phyloP scores from a whole-genome alignment of 164 flowering plant genomes.

The Magnolia changhungtana region DNA sequence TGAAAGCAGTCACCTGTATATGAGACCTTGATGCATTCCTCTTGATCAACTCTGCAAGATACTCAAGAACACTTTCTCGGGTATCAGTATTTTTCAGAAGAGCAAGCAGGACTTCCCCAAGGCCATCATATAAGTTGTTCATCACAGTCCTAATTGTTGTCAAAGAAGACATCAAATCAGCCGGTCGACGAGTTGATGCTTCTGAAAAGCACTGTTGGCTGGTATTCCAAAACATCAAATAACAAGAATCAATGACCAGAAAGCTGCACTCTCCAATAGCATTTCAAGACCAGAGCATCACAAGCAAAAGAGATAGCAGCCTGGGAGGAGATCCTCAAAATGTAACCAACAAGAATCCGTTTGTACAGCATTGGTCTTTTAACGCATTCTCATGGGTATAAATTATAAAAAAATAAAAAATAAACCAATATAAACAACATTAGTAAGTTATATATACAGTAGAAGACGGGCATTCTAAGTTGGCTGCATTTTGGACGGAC shows the following conservation, averaged over 20 bases:
- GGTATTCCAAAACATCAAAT: constrained; percentile 11
- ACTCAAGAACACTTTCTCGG: constrained; percentile 77
- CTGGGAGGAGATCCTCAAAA: background rate
- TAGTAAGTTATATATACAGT: too few relatives aligned
- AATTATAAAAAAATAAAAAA: too few relatives aligned
- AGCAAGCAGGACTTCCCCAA: constrained; percentile 63
- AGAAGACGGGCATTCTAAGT: too few relatives aligned
- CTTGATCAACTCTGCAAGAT: constrained; percentile 83
- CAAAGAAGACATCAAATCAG: constrained; percentile 82
- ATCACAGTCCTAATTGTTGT: constrained; percentile 80
- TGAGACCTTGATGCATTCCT: constrained; percentile 86
- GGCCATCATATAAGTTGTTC: constrained; percentile 76
- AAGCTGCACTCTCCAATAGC: background rate
- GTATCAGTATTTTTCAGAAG: constrained; percentile 74
- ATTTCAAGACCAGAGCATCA: background rate
- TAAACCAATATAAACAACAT: too few relatives aligned
- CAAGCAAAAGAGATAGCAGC: background rate
- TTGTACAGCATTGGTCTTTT: too few relatives aligned
- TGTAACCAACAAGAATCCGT: background rate
- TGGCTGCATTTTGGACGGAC: too few relatives aligned
- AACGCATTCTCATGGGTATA: too few relatives aligned
- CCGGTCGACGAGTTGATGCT: constrained; percentile 71
- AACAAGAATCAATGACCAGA: background rate
- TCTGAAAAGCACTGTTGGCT: constrained; percentile 95
- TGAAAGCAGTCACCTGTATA: constrained; percentile 57